Conservation (phyloP, 2,329 filamentous ascomycete species). For the Coniochaeta hoffmannii region DNA sequence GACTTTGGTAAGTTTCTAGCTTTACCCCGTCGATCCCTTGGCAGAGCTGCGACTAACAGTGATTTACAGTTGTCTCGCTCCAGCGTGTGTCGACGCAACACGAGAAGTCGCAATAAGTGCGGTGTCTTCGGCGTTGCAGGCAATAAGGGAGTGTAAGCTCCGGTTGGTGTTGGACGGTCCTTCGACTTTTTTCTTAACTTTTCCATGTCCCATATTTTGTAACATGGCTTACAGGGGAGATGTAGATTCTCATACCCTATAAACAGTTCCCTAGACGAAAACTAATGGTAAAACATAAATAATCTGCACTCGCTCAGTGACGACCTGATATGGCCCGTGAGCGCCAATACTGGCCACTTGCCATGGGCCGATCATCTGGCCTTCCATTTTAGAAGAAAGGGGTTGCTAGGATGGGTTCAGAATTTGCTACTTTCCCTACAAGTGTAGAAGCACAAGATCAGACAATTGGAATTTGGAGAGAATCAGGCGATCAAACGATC, state of each 20-base stretch:
- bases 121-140: neutral
- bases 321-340: too few relatives aligned
- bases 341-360: too few relatives aligned
- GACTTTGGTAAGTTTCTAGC: slow-evolving; percentile 66
- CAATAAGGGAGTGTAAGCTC: neutral
- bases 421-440: too few relatives aligned
- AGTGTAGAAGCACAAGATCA: too few relatives aligned
- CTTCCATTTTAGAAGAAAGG: too few relatives aligned
- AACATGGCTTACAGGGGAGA: slow-evolving; percentile 5
- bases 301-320: neutral
- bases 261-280: slow-evolving; percentile 13
- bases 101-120: slow-evolving; percentile 69
- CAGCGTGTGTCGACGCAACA: slow-evolving; percentile 88
- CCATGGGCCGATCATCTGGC: too few relatives aligned
- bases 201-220: slow-evolving; percentile 8
- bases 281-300: slow-evolving; percentile 13
- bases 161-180: slow-evolving; percentile 1
- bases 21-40: neutral
- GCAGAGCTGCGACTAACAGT: slow-evolving; percentile 35
- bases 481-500: too few relatives aligned
- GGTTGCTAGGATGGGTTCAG: too few relatives aligned
- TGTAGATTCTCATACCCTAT: slow-evolving; percentile 5
- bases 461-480: too few relatives aligned
- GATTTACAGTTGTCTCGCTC: slow-evolving; percentile 65
- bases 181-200: slow-evolving; percentile 6